phyloP scores from a whole-genome alignment of 2,329 filamentous ascomycete genomes.

The Fusarium sp. region DNA sequence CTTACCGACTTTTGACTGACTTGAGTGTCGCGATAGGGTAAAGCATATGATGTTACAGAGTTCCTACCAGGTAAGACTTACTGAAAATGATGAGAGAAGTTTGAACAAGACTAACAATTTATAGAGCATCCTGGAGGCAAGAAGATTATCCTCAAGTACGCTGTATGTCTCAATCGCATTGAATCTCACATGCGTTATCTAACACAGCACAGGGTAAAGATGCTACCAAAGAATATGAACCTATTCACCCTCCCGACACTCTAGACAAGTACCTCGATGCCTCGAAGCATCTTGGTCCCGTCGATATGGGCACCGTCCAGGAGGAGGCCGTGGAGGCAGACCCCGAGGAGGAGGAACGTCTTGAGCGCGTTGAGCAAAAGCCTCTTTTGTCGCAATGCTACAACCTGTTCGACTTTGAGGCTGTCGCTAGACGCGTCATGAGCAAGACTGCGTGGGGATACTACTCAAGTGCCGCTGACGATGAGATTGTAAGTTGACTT shows the following conservation, averaged over 20 bases:
- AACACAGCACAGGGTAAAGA: constrained; percentile 75
- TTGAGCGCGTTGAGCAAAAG: constrained; percentile 79
- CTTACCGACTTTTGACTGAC: constrained; percentile 32
- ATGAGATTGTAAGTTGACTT: constrained; percentile 54
- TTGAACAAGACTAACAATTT: constrained; percentile 11
- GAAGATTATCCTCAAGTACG: constrained; percentile 97
- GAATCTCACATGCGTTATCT: neutral
- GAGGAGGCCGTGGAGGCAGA: constrained; percentile 76
- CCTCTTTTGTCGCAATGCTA: constrained; percentile 88
- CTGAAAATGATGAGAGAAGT: neutral
- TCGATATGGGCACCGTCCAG: constrained; percentile 86
- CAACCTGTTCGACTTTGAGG: constrained; percentile 95
- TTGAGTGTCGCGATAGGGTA: constrained; percentile 60
- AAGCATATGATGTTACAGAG: constrained; percentile 90
- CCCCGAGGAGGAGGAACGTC: constrained; percentile 69
- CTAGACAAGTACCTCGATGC: constrained; percentile 84
- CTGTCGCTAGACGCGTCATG: constrained; percentile 89
- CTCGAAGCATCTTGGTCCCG: constrained; percentile 87
- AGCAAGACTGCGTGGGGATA: constrained; percentile 98
- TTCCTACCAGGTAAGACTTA: constrained; percentile 76
- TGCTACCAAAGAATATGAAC: constrained; percentile 90
- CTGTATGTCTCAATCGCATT: constrained; percentile 57
- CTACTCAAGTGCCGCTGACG: constrained; percentile 86
- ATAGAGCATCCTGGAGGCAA: constrained; percentile 86
- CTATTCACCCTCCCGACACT: constrained; percentile 88